Evolutionary conservation across 352 stramenopile species (phyloP).

Genomic region (Globisporangium viniferum): DNA sequence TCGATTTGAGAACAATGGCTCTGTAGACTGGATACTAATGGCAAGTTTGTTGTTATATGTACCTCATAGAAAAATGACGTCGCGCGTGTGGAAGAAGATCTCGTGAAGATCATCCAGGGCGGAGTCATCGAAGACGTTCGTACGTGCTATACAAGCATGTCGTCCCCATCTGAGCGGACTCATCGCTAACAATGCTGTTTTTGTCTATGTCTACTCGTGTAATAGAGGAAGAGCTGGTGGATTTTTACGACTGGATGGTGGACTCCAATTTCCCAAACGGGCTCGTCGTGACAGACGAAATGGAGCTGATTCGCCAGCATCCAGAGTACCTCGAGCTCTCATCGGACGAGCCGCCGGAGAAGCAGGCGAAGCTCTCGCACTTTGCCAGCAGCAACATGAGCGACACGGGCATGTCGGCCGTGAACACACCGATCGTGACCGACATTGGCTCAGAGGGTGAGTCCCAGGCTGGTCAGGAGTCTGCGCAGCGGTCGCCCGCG

Average conservation of each 20-base stretch:
- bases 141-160: conserved; percentile 24
- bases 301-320: conserved; percentile 79
- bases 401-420: conserved; percentile 38
- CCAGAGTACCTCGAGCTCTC: conserved; percentile 74
- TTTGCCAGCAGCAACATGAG: conserved; percentile 19
- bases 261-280: conserved; percentile 70
- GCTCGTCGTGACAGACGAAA: conserved; percentile 73
- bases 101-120: conserved; percentile 78
- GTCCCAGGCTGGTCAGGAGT: conserved; percentile 54
- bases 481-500: conserved; percentile 60
- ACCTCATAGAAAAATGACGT: conserved; percentile 71
- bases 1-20: neutral
- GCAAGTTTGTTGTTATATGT: neutral
- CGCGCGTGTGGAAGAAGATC: conserved; percentile 74
- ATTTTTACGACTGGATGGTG: conserved; percentile 87
- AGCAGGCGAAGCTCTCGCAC: conserved; percentile 34
- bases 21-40: neutral
- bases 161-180: neutral
- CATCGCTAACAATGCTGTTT: neutral
- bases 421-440: conserved; percentile 70
- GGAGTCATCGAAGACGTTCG: conserved; percentile 75
- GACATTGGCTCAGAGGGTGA: conserved; percentile 66
- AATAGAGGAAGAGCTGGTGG: conserved; percentile 77
- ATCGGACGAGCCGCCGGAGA: conserved; percentile 29
- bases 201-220: neutral